Percentiles rank a stretch among this genome's conserved stretches.
phyloP scores from a whole-genome alignment of 306 rosid genomes.

The Clitoria ternatea region DNA sequence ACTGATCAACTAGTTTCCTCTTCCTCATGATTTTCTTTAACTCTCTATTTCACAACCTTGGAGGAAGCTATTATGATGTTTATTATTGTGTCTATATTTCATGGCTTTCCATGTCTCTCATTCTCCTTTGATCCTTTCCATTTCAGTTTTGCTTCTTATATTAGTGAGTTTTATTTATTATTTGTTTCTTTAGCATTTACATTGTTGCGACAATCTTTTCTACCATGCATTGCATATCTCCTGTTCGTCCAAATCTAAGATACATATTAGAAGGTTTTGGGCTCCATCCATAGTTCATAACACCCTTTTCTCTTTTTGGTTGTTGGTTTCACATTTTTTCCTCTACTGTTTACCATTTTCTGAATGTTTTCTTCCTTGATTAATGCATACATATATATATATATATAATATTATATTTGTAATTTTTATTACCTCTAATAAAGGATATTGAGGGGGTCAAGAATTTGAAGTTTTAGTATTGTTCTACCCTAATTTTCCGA shows the following conservation, averaged over 20 bases:
- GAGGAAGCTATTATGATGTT: not conserved
- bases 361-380: not conserved
- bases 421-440: not conserved
- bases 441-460: not conserved
- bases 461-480: constrained; percentile 8
- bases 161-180: too few relatives aligned
- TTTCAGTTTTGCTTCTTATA: not conserved
- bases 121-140: not conserved
- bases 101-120: not conserved
- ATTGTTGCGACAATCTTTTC: not conserved
- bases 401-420: not conserved
- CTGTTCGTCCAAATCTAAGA: not conserved
- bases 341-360: not conserved
- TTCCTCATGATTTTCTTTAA: not conserved
- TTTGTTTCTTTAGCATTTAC: constrained; percentile 8
- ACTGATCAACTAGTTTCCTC: not conserved
- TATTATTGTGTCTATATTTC: not conserved
- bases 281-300: too few relatives aligned
- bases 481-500: constrained; percentile 28
- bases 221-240: not conserved
- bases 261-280: not conserved
- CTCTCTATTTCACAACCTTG: constrained; percentile 7
- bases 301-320: not conserved
- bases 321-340: not conserved
- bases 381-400: not conserved